Evolutionary conservation across 768 basidiomycete genomes (phyloP), one percentile per base, ranked within the genome.

Genomic region (Boletus subcaerulescens): DNA sequence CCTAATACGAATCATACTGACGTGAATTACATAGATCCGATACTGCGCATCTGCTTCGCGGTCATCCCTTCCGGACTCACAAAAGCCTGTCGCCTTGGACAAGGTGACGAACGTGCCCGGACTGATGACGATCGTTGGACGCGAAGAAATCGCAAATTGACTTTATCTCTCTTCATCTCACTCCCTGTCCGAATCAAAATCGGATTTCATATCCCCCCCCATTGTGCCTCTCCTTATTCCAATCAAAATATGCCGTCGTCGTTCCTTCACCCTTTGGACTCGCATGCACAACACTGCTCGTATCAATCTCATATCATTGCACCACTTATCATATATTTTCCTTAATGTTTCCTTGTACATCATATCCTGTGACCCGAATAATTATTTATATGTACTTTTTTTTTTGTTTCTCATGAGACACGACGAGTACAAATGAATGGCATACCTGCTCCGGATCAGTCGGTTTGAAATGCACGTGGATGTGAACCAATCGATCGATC

Each of bases 71-170:
- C 69, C 74, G 3, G 86, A 91, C 67, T 82, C 87, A 14, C 78
- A 78, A 61, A 76, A 74, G 24, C 87, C 87, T 2, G 80, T 89
- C 24, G 81, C 81, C 1, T 65, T 89, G 45, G 81, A 86, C 54
- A 77, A 80, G 55, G 82, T 79, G 46, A 78, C 73, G 59, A 77
- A 80, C 58, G 77, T 91, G 7, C 84, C 85, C 3, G 89, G 89
- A 10, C 76, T 89, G 31, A 91, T 91, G 89, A 89, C 86, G 38
- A 80, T 90, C 65, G 24, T 85, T 47, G 73, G 71, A 45, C 76
- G 84, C 45, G 74, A 70, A 57, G 71, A 64, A 52, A 43, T 64
- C 24, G 24, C 44, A 3, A 53, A 40, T 48, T 71, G 56, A 68
- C 10, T 10, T 38, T 45, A 8, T 56, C 24, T 11, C 17, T 38